These are phyloP conservation scores for Zychaea mexicana DNA, from an alignment of 371 early-diverging fungal species.

Conservation along the genomic window DNA sequence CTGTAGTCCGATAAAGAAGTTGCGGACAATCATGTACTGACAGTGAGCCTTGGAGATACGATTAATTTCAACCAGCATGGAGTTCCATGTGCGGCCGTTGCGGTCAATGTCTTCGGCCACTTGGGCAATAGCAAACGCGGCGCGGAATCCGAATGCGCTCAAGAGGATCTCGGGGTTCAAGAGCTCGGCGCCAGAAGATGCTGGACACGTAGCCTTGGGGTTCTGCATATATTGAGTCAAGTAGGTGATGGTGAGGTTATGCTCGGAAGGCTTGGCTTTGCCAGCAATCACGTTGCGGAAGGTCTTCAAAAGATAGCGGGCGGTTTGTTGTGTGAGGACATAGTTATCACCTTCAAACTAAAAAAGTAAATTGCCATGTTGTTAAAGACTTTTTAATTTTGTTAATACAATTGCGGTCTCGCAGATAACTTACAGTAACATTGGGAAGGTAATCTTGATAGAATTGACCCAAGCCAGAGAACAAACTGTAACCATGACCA, in stretches of 20 bases:
- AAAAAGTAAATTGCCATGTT: too few species aligned
- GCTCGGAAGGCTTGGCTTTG: constrained; percentile 49
- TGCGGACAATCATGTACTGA: constrained; percentile 60
- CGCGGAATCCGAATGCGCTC: constrained; percentile 69
- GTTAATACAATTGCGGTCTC: too few species aligned
- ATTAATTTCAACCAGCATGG: constrained; percentile 64
- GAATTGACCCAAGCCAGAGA: constrained; percentile 77
- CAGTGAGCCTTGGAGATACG: constrained; percentile 69
- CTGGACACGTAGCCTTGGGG: constrained; percentile 58
- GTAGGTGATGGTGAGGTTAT: constrained; percentile 58
- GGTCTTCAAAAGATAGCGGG: constrained; percentile 68
- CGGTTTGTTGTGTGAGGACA: constrained; percentile 76
- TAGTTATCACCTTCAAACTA: constrained; percentile 82
- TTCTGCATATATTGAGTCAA: constrained; percentile 51
- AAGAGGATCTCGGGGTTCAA: constrained; percentile 64
- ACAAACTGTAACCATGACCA: constrained; percentile 83
- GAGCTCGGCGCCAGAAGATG: constrained; percentile 48
- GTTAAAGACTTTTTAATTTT: too few species aligned
- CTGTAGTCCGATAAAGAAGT: constrained; percentile 56
- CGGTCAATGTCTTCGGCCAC: constrained; percentile 56
- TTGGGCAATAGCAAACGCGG: constrained; percentile 58
- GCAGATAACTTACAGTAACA: constrained; percentile 48
- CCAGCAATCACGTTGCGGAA: constrained; percentile 53
- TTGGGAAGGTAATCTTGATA: constrained; percentile 65
- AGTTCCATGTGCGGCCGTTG: constrained; percentile 66